These are phyloP conservation scores for Thalassiosira exigua DNA, from an alignment of 352 stramenopile genomes.

Conservation along the genomic window DNA sequence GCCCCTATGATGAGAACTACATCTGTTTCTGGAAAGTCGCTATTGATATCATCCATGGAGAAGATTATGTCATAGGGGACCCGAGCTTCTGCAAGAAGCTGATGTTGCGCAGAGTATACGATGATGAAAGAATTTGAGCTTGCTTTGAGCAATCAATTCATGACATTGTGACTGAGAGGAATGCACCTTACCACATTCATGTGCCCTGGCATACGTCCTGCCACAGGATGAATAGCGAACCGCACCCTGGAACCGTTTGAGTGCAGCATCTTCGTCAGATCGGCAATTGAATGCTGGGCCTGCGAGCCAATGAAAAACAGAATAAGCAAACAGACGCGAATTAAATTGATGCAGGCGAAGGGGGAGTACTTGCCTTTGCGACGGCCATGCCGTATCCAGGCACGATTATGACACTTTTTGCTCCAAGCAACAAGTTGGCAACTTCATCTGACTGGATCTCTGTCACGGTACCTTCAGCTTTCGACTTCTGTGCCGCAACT, in stretches of 20 bases:
- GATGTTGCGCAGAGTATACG: too few species aligned
- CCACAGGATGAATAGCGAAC: slow-evolving; percentile 73
- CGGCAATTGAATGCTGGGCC: slow-evolving; percentile 60
- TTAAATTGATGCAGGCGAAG: background rate
- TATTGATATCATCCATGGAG: slow-evolving; percentile 71
- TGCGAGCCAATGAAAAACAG: slow-evolving; percentile 43
- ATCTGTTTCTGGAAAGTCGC: slow-evolving; percentile 63
- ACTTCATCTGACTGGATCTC: slow-evolving; percentile 59
- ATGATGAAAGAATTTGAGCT: too few species aligned
- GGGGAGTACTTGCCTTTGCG: background rate
- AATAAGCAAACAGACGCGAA: background rate
- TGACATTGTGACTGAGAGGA: too few species aligned
- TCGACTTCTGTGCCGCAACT: background rate
- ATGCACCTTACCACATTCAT: too few species aligned
- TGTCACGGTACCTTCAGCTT: slow-evolving; percentile 34
- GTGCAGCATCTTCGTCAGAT: slow-evolving; percentile 53
- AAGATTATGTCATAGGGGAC: slow-evolving; percentile 72
- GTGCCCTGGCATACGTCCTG: slow-evolving; percentile 63
- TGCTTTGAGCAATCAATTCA: too few species aligned
- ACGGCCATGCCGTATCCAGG: slow-evolving; percentile 73
- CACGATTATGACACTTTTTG: slow-evolving; percentile 68
- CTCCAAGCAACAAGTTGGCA: slow-evolving; percentile 44
- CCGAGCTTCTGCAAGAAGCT: slow-evolving; percentile 54
- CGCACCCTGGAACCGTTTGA: slow-evolving; percentile 50
- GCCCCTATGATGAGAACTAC: slow-evolving; percentile 64